Evolutionary conservation across 2,329 filamentous ascomycete species (phyloP).

Genomic region (Pseudodiploospora longispora): DNA sequence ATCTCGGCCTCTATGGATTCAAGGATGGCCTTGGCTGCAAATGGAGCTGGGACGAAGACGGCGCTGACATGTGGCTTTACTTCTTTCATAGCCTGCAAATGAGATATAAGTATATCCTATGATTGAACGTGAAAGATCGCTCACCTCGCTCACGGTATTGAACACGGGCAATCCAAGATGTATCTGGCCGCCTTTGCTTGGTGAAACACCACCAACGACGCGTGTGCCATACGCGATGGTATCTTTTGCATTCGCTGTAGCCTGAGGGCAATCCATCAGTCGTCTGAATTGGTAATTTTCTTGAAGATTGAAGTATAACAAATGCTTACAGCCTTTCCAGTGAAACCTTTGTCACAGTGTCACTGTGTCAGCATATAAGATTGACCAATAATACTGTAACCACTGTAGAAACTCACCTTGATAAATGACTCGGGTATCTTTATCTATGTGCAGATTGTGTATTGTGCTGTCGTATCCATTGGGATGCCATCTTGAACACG

Average conservation of each 20-base stretch:
- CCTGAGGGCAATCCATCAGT: slow-evolving; percentile 14
- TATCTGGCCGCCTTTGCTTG: slow-evolving; percentile 23
- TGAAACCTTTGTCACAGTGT: slow-evolving; percentile 22
- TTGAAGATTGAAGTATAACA: background rate
- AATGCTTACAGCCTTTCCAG: slow-evolving; percentile 25
- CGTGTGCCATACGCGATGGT: slow-evolving; percentile 31
- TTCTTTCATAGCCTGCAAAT: slow-evolving; percentile 22
- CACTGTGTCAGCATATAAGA: background rate
- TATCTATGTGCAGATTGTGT: slow-evolving; percentile 18
- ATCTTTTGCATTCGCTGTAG: slow-evolving; percentile 28
- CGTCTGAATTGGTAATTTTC: background rate
- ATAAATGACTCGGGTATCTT: slow-evolving; percentile 26
- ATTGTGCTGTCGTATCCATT: slow-evolving; percentile 20
- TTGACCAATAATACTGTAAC: background rate
- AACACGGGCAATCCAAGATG: slow-evolving; percentile 30
- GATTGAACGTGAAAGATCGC: background rate
- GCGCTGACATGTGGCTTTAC: slow-evolving; percentile 54
- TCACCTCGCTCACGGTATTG: slow-evolving; percentile 24
- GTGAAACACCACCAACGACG: slow-evolving; percentile 30
- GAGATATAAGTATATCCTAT: background rate
- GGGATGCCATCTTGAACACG: background rate
- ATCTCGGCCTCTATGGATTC: slow-evolving; percentile 73
- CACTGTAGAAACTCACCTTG: slow-evolving; percentile 17
- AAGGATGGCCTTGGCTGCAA: slow-evolving; percentile 60
- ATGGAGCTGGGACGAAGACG: slow-evolving; percentile 64